phyloP scores from a whole-genome alignment of 768 basidiomycete genomes.

The Collybia sordida region DNA sequence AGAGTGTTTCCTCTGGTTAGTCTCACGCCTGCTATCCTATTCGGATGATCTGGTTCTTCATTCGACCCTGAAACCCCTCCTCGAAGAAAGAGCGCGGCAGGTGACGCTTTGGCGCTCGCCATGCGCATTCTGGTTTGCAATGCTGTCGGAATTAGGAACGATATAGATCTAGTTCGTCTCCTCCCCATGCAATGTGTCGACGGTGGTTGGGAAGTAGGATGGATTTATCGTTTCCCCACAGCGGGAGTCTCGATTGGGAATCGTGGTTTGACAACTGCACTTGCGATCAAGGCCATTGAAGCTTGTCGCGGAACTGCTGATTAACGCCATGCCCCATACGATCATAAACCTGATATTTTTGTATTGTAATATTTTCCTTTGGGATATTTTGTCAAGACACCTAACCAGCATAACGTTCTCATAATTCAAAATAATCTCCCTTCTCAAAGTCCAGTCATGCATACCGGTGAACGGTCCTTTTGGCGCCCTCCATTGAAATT shows the following conservation, averaged over 20 bases:
- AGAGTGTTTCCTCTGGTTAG: conserved; percentile 54
- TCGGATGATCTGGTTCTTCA: conserved; percentile 34
- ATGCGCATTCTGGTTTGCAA: conserved; percentile 52
- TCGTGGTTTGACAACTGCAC: conserved; percentile 52
- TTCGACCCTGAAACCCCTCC: conserved; percentile 33
- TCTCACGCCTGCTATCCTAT: conserved; percentile 40
- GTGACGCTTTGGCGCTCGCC: conserved; percentile 52
- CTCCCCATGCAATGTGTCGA: conserved; percentile 50
- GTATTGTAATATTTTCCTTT: too few relatives aligned
- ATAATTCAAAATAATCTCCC: too few relatives aligned
- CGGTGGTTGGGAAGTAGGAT: conserved; percentile 54
- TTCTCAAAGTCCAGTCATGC: too few relatives aligned
- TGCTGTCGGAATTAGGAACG: conserved; percentile 37
- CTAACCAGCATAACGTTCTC: too few relatives aligned
- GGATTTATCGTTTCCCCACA: conserved; percentile 55
- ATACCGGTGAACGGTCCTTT: too few relatives aligned
- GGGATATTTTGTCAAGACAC: too few relatives aligned
- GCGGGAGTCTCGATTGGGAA: conserved; percentile 51
- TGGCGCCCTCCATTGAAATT: too few relatives aligned
- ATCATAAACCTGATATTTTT: too few relatives aligned
- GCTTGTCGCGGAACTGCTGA: conserved; percentile 1
- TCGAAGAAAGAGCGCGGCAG: conserved; percentile 41
- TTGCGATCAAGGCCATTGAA: conserved; percentile 51
- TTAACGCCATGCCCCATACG: too few relatives aligned
- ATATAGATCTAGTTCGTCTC: conserved; percentile 43